phyloP scores from a whole-genome alignment of 768 basidiomycete genomes.

The Naganishia onofrii region DNA sequence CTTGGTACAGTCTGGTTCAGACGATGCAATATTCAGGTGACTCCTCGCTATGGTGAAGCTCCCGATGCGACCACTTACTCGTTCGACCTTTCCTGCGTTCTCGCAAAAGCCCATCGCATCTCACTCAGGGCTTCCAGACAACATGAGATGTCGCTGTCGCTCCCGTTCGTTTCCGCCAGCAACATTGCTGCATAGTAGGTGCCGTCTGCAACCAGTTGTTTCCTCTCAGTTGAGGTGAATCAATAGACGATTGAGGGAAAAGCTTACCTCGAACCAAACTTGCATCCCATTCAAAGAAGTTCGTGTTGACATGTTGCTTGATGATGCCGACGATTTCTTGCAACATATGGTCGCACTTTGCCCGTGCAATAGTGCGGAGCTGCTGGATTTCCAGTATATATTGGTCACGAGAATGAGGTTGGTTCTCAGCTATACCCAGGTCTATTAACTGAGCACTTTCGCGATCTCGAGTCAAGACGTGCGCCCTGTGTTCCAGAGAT shows the following conservation, averaged over 20 bases:
- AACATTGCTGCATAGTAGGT: conserved; percentile 82
- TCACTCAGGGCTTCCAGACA: conserved; percentile 74
- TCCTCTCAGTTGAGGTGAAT: not conserved
- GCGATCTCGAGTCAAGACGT: conserved; percentile 28
- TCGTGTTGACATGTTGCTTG: conserved; percentile 53
- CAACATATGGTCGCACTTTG: conserved; percentile 57
- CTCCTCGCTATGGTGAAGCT: not conserved
- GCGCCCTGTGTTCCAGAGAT: conserved; percentile 65
- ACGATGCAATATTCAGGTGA: not conserved
- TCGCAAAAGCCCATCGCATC: conserved; percentile 73
- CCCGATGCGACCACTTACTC: conserved; percentile 36
- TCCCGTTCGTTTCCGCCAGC: conserved; percentile 61
- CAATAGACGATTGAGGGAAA: not conserved
- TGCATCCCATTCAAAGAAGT: conserved; percentile 78
- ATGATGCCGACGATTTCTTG: conserved; percentile 57
- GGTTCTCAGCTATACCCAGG: conserved; percentile 30
- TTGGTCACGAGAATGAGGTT: conserved; percentile 35
- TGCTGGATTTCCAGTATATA: conserved; percentile 46
- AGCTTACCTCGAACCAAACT: conserved; percentile 58
- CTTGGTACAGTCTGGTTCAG: not conserved
- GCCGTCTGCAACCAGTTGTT: conserved; percentile 58
- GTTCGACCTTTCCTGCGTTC: conserved; percentile 61
- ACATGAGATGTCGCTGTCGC: conserved; percentile 58
- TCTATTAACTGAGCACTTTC: conserved; percentile 37
- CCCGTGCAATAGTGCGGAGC: conserved; percentile 56